These are phyloP conservation scores for Trichosanthes truncata DNA, from an alignment of 306 rosid species.

Conservation along the genomic window DNA sequence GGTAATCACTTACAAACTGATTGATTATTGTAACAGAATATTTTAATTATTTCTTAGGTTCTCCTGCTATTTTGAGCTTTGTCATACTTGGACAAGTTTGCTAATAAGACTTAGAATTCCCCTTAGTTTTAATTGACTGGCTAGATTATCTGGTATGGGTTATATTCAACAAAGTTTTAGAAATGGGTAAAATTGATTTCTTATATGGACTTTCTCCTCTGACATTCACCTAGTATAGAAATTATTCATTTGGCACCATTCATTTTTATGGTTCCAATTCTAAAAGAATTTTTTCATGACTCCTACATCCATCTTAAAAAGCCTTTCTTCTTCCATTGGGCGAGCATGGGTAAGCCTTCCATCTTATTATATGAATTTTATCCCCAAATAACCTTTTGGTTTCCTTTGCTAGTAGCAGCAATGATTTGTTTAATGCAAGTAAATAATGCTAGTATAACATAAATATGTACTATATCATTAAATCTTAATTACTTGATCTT, in stretches of 20 bases:
- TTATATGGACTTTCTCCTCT: neutral
- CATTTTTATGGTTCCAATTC: neutral
- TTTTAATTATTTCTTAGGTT: neutral
- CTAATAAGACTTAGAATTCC: neutral
- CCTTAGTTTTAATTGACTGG: neutral
- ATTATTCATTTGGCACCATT: neutral
- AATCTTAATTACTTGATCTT: neutral
- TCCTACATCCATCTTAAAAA: neutral
- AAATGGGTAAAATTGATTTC: neutral
- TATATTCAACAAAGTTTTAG: neutral
- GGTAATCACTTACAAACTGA: neutral
- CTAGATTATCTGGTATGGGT: neutral
- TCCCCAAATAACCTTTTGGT: neutral
- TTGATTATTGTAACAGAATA: neutral
- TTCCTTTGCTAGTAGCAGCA: neutral
- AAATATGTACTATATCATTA: neutral
- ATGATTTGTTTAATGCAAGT: neutral
- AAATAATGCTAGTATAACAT: neutral
- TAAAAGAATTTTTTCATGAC: neutral
- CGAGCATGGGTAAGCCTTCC: neutral
- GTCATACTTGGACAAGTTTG: neutral
- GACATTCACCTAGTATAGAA: neutral
- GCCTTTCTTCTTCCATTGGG: neutral
- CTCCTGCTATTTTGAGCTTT: neutral
- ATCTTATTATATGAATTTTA: neutral